A percentile compares a stretch with the other conserved stretches of the same genome.
These are phyloP conservation scores for Dictyostelium intermedium DNA, from an alignment of 78 protist species.

Conservation along the genomic window DNA sequence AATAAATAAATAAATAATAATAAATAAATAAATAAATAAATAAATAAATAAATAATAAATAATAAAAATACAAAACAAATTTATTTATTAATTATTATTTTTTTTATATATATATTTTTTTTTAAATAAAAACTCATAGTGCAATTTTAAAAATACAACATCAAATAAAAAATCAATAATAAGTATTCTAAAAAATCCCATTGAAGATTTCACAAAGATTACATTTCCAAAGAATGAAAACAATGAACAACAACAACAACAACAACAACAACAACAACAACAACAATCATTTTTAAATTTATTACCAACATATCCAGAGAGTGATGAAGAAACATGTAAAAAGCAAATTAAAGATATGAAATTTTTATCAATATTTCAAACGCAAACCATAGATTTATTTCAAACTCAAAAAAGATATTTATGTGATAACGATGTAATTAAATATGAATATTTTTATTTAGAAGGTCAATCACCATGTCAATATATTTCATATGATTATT, in stretches of 20 bases:
- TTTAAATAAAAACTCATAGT: not conserved
- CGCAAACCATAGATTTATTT: not conserved
- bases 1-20: too few species aligned
- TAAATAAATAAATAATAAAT: too few species aligned
- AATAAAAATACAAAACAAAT: too few species aligned
- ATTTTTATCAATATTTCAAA: not conserved
- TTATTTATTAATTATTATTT: not conserved
- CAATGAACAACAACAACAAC: too few species aligned
- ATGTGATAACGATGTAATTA: not conserved
- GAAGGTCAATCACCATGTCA: constrained; percentile 5
- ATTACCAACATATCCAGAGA: not conserved
- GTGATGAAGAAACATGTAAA: not conserved
- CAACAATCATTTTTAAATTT: not conserved
- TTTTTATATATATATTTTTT: not conserved
- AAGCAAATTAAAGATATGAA: not conserved
- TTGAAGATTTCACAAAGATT: not conserved
- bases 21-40: too few species aligned
- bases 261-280: too few species aligned
- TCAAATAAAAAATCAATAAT: not conserved
- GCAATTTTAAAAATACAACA: not conserved
- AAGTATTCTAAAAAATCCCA: not conserved
- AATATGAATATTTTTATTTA: not conserved
- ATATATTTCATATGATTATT: not conserved
- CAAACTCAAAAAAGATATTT: not conserved
- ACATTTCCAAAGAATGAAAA: not conserved